Evolutionary conservation across 1,284 basidiomycete species (phyloP), one percentile per base, ranked within the genome.

Genomic region (Rhodotorula sp.): DNA sequence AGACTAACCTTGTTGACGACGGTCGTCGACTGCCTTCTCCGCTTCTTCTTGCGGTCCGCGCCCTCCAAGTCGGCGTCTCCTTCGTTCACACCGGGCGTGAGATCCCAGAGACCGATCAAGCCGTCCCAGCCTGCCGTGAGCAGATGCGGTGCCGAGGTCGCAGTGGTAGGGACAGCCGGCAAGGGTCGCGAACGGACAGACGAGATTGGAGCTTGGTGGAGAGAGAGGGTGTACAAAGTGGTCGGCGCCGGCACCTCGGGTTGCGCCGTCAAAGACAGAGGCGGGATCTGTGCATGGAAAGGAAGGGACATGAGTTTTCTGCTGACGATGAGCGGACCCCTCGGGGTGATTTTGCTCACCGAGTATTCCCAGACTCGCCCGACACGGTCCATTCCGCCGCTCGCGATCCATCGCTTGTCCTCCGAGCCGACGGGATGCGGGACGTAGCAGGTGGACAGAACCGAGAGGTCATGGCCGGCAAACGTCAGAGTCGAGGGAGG

Each of bases 351-450:
- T 18, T 3, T 28, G 34, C 72, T 15, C 45, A 73, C 74, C 50
- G 69, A 61, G 66, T 76, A 76, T 54, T 74, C 68, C 77, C 77
- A 79, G 4, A 82, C 71, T 23, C 80, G 77, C 8, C 80, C 78
- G 15, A 89, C 89, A 54, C 92, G 86, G 80, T 97, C 94, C 60
- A 94, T 93, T 2, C 90, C 88, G 50, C 87, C 93, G 1, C 89
- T 92, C 49, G 95, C 81, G 54, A 90, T 69, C 76, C 85, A 81
- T 64, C 85, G 81, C 43, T 85, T 83, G 38, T 76, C 70, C 23
- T 76, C 75, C 21, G 81, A 78, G 6, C 80, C 73, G 7, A 81
- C 76, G 14, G 78, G 60, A 1, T 80, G 80, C 10, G 84, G 84
- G 21, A 93, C 81, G 77, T 89, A 83, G 60, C 85, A 86, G 52